phyloP scores from a whole-genome alignment of 106 monocot species.

The Narthecium ossifragum region DNA sequence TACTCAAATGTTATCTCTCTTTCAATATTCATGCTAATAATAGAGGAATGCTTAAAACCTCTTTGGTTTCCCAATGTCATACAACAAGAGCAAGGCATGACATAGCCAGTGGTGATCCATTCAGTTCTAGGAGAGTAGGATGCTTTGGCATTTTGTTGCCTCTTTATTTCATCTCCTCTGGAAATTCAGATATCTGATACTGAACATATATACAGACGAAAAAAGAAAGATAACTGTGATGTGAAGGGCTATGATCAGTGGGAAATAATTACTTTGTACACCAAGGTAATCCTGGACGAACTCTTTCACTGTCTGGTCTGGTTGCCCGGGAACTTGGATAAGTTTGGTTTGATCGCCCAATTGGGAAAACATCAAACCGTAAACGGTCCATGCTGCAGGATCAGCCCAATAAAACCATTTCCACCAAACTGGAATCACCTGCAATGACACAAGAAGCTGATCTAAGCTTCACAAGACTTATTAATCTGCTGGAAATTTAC shows the following conservation, averaged over 20 bases:
- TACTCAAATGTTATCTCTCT: too few relatives aligned
- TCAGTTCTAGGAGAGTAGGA: too few relatives aligned
- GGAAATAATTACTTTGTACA: constrained; percentile 29
- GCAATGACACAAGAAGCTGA: neutral
- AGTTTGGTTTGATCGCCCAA: constrained; percentile 35
- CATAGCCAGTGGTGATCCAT: too few relatives aligned
- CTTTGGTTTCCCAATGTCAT: too few relatives aligned
- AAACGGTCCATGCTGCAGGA: constrained; percentile 68
- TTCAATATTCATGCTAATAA: too few relatives aligned
- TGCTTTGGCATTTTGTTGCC: too few relatives aligned
- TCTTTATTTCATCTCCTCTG: constrained; percentile 66
- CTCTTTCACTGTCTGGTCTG: constrained; percentile 28
- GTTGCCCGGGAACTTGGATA: constrained; percentile 33
- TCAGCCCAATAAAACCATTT: constrained; percentile 78
- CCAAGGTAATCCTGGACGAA: constrained; percentile 56
- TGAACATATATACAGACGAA: neutral
- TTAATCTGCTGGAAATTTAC: neutral
- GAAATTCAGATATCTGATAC: constrained; percentile 61
- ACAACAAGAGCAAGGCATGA: too few relatives aligned
- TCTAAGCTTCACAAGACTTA: neutral
- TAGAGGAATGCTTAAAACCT: too few relatives aligned
- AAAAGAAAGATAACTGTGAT: constrained; percentile 45
- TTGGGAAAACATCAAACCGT: constrained; percentile 58
- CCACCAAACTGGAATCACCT: constrained; percentile 37
- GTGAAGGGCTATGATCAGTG: constrained; percentile 35